Evolutionary conservation across 805 yeast species (phyloP).

Genomic region (Schizosaccharomyces cryophilus): DNA sequence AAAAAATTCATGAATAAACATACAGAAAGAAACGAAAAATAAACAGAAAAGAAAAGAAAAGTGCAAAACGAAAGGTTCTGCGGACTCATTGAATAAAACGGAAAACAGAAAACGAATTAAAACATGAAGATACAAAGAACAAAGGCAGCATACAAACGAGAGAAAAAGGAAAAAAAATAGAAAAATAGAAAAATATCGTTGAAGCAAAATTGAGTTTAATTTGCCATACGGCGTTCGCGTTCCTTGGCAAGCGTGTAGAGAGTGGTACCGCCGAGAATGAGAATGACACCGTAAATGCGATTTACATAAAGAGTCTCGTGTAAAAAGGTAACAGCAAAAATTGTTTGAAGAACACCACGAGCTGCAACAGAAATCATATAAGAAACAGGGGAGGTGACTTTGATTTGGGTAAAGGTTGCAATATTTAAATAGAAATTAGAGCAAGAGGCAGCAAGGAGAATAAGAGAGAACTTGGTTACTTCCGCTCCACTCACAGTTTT

Average conservation of each 20-base stretch:
- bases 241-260: slow-evolving; percentile 2
- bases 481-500: not conserved
- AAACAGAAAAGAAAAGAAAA: too few species aligned
- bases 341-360: slow-evolving; percentile 1
- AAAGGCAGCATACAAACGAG: too few species aligned
- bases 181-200: too few species aligned
- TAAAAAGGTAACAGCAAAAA: not conserved
- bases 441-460: not conserved
- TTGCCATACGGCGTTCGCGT: not conserved
- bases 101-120: too few species aligned
- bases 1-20: too few species aligned
- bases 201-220: too few species aligned
- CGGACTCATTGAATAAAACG: too few species aligned
- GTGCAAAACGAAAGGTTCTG: too few species aligned
- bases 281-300: not conserved
- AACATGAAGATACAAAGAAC: too few species aligned
- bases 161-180: too few species aligned
- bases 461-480: not conserved
- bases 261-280: not conserved
- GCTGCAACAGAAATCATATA: slow-evolving; percentile 1
- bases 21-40: too few species aligned
- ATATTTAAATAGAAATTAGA: not conserved
- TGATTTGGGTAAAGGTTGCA: slow-evolving; percentile 3
- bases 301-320: not conserved
- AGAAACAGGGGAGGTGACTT: slow-evolving; percentile 2